phyloP scores from a whole-genome alignment of 805 yeast species.

The Starmerella khaoyaiensis region DNA sequence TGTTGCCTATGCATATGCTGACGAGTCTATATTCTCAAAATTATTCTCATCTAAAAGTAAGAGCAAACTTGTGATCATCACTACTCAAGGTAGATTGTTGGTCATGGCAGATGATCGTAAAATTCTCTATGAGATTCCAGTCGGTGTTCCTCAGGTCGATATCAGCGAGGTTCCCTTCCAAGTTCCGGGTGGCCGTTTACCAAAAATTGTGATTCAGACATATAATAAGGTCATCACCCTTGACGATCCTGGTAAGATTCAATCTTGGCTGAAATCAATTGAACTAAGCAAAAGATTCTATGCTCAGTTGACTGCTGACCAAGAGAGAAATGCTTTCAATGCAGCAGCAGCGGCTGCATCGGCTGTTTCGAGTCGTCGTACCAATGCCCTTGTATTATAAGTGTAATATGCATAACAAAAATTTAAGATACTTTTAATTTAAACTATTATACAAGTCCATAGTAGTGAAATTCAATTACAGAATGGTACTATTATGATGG shows the following conservation, averaged over 20 bases:
- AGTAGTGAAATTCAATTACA: no score
- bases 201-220: slow-evolving; percentile 26
- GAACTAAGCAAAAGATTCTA: slow-evolving; percentile 24
- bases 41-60: slow-evolving; percentile 23
- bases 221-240: slow-evolving; percentile 26
- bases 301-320: slow-evolving; percentile 22
- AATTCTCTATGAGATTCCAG: slow-evolving; percentile 25
- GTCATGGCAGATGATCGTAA: slow-evolving; percentile 26
- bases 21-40: slow-evolving; percentile 22
- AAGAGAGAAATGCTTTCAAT: slow-evolving; percentile 25
- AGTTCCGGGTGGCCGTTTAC: slow-evolving; percentile 13
- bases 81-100: slow-evolving; percentile 28
- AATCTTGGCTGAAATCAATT: slow-evolving; percentile 28
- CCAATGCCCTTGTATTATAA: slow-evolving; percentile 1
- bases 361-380: slow-evolving; percentile 22
- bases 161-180: slow-evolving; percentile 27
- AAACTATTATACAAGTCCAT: no score
- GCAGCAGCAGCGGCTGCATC: slow-evolving; percentile 29
- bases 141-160: slow-evolving; percentile 27
- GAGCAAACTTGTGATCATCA: slow-evolving; percentile 26
- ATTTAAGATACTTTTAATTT: not conserved
- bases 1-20: slow-evolving; percentile 16
- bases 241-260: slow-evolving; percentile 26
- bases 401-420: not conserved
- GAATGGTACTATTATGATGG: not conserved